phyloP scores from a whole-genome alignment of 768 basidiomycete genomes.

The Collybiopsis confluens region DNA sequence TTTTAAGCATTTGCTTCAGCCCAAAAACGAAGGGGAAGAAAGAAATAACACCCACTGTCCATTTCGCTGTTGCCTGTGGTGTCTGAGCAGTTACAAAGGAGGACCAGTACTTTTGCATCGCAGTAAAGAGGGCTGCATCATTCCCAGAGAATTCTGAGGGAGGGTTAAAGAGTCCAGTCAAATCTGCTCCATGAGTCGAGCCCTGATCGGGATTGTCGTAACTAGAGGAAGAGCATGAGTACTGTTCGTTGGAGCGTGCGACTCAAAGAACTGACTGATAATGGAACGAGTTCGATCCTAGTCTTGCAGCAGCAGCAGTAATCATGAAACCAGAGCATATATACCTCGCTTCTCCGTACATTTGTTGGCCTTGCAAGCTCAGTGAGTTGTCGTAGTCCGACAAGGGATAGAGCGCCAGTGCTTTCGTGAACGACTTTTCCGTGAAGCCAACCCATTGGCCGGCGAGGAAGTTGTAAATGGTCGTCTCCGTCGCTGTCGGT shows the following conservation, averaged over 20 bases:
- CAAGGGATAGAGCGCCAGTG: constrained; percentile 32
- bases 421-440: constrained; percentile 22
- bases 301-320: constrained; percentile 18
- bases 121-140: constrained; percentile 26
- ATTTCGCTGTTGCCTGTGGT: constrained; percentile 21
- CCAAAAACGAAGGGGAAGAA: not conserved
- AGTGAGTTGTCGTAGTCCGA: constrained; percentile 27
- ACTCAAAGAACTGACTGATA: constrained; percentile 27
- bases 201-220: constrained; percentile 38
- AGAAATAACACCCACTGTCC: constrained; percentile 22
- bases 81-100: constrained; percentile 32
- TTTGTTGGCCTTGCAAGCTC: constrained; percentile 37
- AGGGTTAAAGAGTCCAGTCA: constrained; percentile 31
- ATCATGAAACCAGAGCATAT: constrained; percentile 39
- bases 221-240: constrained; percentile 14
- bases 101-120: constrained; percentile 37
- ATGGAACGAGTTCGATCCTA: constrained; percentile 24
- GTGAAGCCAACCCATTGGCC: constrained; percentile 35
- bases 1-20: not conserved
- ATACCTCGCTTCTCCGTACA: constrained; percentile 42
- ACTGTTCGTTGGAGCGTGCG: not conserved
- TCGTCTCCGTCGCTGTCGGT: constrained; percentile 31
- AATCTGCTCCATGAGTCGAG: constrained; percentile 32
- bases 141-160: constrained; percentile 16
- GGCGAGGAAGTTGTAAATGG: constrained; percentile 36